Percentiles rank a stretch among this genome's conserved stretches.
phyloP scores from a whole-genome alignment of 768 basidiomycete species.

The Termitomyces titanicus region DNA sequence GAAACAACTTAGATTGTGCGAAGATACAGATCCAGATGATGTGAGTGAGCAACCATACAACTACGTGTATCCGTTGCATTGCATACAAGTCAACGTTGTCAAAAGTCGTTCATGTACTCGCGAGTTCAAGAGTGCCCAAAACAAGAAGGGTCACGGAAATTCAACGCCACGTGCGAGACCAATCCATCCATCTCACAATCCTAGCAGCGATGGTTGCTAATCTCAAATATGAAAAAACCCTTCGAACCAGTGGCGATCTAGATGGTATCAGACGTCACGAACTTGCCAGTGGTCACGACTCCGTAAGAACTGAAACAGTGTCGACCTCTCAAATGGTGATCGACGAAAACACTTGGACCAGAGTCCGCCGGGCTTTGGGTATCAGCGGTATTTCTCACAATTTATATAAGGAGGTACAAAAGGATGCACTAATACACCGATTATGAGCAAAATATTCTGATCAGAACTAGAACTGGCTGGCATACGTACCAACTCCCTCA shows the following conservation, averaged over 20 bases:
- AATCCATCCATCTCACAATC: slow-evolving; percentile 60
- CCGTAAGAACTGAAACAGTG: slow-evolving; percentile 68
- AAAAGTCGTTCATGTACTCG: too few relatives aligned
- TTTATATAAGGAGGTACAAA: too few relatives aligned
- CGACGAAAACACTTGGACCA: slow-evolving; percentile 39
- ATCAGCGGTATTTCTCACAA: too few relatives aligned
- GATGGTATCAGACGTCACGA: slow-evolving; percentile 37
- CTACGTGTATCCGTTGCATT: background rate
- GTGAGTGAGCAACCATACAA: background rate
- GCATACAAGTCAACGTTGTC: background rate
- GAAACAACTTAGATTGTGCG: background rate
- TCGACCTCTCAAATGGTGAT: slow-evolving; percentile 81
- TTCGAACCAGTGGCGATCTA: slow-evolving; percentile 41
- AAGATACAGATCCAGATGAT: background rate
- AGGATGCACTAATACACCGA: too few relatives aligned
- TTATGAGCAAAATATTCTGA: too few relatives aligned
- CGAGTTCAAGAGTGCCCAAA: too few relatives aligned
- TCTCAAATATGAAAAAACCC: slow-evolving; percentile 60
- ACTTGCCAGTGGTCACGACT: slow-evolving; percentile 58
- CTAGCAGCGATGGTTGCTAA: slow-evolving; percentile 67
- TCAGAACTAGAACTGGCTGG: too few relatives aligned
- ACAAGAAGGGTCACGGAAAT: too few relatives aligned
- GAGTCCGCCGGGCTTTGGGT: too few relatives aligned
- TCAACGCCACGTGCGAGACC: slow-evolving; percentile 43
- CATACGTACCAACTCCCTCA: too few relatives aligned